phyloP scores from a whole-genome alignment of 176 grass and related monocot genomes.

The barley (Hordeum vulgare) region MorexV3_pseudomolecules_assembly NC_058522.1:313932201-313932700 shows the following conservation, averaged over 20 bases:
- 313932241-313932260: not conserved
- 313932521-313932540: not conserved
- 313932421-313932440: slow-evolving; percentile 97
- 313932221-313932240: not conserved
- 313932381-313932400: not conserved
- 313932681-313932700: slow-evolving; percentile 74
- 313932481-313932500: not conserved
- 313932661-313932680: slow-evolving; percentile 56
- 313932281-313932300: not conserved
- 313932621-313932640: slow-evolving; percentile 42
- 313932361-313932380: not conserved
- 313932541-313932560: slow-evolving; percentile 29
- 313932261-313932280: not conserved
- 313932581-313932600: slow-evolving; percentile 63
- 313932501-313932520: not conserved
- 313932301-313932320: not conserved
- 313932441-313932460: slow-evolving; percentile 60
- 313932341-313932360: not conserved
- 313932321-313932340: not conserved
- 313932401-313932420: slow-evolving; percentile 92
- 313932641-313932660: slow-evolving; percentile 56
- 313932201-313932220: slow-evolving; percentile 20
- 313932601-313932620: slow-evolving; percentile 53
- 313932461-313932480: slow-evolving; percentile 32
- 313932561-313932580: slow-evolving; percentile 87